Evolutionary conservation across 1,284 basidiomycete genomes (phyloP).

Genomic region (Ustilago cynodontis): DNA sequence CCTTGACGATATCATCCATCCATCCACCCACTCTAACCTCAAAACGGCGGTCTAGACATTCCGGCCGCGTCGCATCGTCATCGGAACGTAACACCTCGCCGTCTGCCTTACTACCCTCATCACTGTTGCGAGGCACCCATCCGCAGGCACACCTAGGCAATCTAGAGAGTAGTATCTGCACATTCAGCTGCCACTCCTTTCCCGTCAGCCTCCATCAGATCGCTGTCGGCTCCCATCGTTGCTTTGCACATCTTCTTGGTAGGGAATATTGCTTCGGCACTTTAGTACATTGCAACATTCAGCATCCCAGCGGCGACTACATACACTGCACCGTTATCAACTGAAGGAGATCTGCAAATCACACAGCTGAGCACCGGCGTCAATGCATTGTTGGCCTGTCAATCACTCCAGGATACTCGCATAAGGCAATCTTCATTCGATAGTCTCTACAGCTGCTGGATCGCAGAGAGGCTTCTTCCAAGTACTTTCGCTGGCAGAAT

Average conservation of each 20-base stretch:
- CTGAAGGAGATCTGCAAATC: background rate
- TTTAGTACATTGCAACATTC: background rate
- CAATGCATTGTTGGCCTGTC: background rate
- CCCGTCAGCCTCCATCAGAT: no score
- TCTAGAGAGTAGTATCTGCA: background rate
- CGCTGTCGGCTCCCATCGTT: no score
- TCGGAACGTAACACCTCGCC: background rate
- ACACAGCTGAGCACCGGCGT: background rate
- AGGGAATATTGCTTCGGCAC: background rate
- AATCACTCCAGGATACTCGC: background rate
- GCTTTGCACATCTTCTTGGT: background rate
- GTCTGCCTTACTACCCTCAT: background rate
- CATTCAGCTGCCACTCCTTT: no score
- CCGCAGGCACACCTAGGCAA: background rate
- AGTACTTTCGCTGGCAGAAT: background rate
- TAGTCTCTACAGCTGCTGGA: no score
- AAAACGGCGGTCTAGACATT: background rate
- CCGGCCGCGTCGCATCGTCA: background rate
- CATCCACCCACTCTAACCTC: background rate
- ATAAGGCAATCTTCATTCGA: background rate
- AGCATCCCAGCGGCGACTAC: background rate
- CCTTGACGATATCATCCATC: conserved; percentile 11
- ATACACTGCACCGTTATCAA: background rate
- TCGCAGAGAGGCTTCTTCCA: background rate
- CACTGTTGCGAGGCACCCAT: background rate